Base-by-base conservation (phyloP, 345 rosid species). In the Triadica sebifera region DNA sequence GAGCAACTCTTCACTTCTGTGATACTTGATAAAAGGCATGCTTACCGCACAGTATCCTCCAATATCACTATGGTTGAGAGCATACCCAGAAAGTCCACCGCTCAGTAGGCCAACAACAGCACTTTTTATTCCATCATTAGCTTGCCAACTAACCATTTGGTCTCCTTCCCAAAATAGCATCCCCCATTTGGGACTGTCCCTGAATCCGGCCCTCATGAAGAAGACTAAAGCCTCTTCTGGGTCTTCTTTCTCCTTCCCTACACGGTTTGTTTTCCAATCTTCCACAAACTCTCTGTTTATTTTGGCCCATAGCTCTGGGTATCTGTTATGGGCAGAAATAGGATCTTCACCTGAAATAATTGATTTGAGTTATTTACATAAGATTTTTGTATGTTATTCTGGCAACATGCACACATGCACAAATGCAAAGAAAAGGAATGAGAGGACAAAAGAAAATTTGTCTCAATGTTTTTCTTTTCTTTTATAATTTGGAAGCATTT, bases 81-180 rank as follows among this genome's bases (percentile, higher is more conserved):
- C 89, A 76, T 81, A 88, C 49, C 91, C 94, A n/a, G 87, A 88
- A 29, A 88, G 70, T 75, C 94, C 94, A 56, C 91, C 75, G 79
- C 90, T 90, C 70, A 90, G 82, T 4, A 90, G 81, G 67, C 91
- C 94, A 29, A 85, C 85, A 51, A 88, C 90, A 37, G 91, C 79
- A 76, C 94, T 90, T 82, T 88, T 90, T 77, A 90, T 88, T 41
- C 94, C 94, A 72, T 90, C 91, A 77, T 89, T 87, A 46, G 84
- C 79, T 67, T 89, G 94, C 91, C 90, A 89, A 80, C 94, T 89
- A 39, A 90, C 94, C 94, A 90, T 90, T 82, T 90, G 94, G 74
- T 90, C 91, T 70, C 91, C 94, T 84, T 90, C 91, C 94, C 91
- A 90, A 68, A 90, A 90, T 25, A 90, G 83, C 89, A 88, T 88